phyloP scores from a whole-genome alignment of 257 asterid genomes.

The Verbascum thapsus region DNA sequence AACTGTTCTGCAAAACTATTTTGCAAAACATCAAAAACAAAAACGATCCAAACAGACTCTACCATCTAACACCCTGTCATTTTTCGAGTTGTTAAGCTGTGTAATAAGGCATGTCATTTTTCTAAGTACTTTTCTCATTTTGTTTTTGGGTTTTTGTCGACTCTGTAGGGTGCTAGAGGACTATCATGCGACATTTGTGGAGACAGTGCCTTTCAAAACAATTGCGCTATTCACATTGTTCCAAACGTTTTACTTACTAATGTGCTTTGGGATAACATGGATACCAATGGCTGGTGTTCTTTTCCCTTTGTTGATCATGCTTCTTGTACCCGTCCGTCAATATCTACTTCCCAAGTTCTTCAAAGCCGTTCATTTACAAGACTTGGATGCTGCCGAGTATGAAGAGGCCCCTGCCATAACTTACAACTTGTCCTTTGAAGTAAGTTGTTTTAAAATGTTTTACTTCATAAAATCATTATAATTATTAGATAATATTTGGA shows the following conservation, averaged over 20 bases:
- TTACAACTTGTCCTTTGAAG: slow-evolving; percentile 64
- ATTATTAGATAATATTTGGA: background rate
- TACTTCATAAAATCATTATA: background rate
- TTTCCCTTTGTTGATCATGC: slow-evolving; percentile 90
- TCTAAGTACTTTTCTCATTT: background rate
- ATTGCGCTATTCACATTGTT: slow-evolving; percentile 87
- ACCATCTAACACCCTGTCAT: too few relatives aligned
- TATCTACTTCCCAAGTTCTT: slow-evolving; percentile 83
- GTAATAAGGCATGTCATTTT: too few relatives aligned
- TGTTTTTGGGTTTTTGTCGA: slow-evolving; percentile 5
- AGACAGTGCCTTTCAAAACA: slow-evolving; percentile 90
- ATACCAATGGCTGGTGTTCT: slow-evolving; percentile 95
- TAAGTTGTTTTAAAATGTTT: slow-evolving; percentile 38
- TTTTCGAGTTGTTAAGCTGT: too few relatives aligned
- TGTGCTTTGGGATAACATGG: slow-evolving; percentile 96
- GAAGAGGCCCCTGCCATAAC: slow-evolving; percentile 87
- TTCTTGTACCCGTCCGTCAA: slow-evolving; percentile 90
- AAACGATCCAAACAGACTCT: too few relatives aligned
- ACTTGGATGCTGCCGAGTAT: slow-evolving; percentile 92
- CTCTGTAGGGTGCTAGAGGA: slow-evolving; percentile 74
- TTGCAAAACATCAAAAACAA: too few relatives aligned
- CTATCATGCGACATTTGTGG: slow-evolving; percentile 79
- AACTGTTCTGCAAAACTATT: too few relatives aligned
- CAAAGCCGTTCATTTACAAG: slow-evolving; percentile 88
- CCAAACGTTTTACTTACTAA: slow-evolving; percentile 78